phyloP scores from a whole-genome alignment of 495 filamentous ascomycete genomes.

The Penicillium psychrofluorescens region DNA sequence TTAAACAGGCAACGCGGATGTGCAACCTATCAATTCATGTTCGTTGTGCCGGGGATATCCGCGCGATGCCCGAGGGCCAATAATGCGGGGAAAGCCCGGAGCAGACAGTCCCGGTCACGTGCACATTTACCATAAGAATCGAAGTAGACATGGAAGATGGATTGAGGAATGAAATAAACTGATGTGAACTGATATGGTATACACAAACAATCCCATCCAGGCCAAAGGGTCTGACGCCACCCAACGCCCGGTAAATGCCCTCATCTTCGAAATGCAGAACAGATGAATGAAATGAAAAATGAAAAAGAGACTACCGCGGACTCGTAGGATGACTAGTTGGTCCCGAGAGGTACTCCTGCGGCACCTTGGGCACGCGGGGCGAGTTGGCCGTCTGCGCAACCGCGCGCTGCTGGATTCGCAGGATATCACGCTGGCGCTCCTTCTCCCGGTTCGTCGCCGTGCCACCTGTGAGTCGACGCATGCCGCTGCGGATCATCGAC shows the following conservation, averaged over 20 bases:
- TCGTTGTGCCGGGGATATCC: no score
- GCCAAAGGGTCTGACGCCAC: slow-evolving; percentile 11
- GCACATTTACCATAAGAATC: no score
- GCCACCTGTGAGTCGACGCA: slow-evolving; percentile 61
- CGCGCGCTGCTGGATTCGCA: slow-evolving; percentile 45
- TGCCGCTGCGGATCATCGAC: slow-evolving; percentile 57
- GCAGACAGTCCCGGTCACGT: no score
- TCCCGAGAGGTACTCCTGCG: slow-evolving; percentile 43
- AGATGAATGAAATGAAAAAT: neutral
- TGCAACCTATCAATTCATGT: no score
- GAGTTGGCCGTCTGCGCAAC: slow-evolving; percentile 35
- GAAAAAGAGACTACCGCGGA: slow-evolving; percentile 17
- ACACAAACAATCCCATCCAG: neutral
- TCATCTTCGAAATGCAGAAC: neutral
- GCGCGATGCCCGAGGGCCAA: no score
- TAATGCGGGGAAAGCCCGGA: no score
- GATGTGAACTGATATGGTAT: no score
- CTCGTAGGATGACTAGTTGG: slow-evolving; percentile 35
- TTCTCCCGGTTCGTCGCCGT: slow-evolving; percentile 47
- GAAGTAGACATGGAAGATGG: no score
- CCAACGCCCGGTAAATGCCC: slow-evolving; percentile 19
- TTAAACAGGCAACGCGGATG: no score
- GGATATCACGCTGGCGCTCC: slow-evolving; percentile 52
- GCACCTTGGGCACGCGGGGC: slow-evolving; percentile 60
- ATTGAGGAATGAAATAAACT: no score